Evolutionary conservation across 306 rosid species (phyloP).

Genomic region (Gastrolobium villosum): DNA sequence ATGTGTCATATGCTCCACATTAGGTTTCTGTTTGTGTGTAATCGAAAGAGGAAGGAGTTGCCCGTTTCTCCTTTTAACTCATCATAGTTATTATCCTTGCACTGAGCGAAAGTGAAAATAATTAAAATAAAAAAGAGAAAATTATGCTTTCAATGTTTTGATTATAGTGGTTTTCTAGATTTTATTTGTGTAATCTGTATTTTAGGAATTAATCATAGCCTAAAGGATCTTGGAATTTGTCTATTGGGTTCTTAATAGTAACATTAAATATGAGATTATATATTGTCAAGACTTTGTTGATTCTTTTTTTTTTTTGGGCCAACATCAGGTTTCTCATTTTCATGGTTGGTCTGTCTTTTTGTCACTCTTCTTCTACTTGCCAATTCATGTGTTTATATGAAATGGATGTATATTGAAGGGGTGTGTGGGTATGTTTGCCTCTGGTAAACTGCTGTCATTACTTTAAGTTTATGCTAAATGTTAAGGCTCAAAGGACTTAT

Average conservation of each 20-base stretch:
- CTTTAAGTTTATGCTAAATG: slow-evolving; percentile 2
- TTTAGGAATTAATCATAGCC: not conserved
- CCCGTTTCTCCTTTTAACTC: slow-evolving; percentile 28
- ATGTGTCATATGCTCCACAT: not conserved
- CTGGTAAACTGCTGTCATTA: not conserved
- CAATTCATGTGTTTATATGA: not conserved
- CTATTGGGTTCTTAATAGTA: slow-evolving; percentile 10
- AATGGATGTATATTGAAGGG: slow-evolving; percentile 4
- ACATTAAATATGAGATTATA: slow-evolving; percentile 14
- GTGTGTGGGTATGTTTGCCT: slow-evolving; percentile 23
- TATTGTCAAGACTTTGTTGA: slow-evolving; percentile 2
- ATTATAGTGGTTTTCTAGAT: slow-evolving; percentile 4
- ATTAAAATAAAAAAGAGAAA: not conserved
- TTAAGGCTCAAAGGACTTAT: slow-evolving; percentile 9
- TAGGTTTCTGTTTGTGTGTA: slow-evolving; percentile 1
- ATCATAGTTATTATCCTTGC: not conserved
- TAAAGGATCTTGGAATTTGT: not conserved
- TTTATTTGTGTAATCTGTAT: not conserved
- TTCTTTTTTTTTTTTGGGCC: not conserved
- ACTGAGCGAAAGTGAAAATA: too few species aligned
- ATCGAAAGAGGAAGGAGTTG: not conserved
- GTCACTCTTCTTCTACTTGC: not conserved
- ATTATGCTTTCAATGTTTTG: not conserved
- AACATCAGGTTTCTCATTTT: not conserved
- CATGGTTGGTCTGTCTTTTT: not conserved